Evolutionary conservation across 176 grass and related monocot genomes (phyloP), one percentile per base, ranked within the genome.

Genomic region (Thinopyrum elongatum): DNA sequence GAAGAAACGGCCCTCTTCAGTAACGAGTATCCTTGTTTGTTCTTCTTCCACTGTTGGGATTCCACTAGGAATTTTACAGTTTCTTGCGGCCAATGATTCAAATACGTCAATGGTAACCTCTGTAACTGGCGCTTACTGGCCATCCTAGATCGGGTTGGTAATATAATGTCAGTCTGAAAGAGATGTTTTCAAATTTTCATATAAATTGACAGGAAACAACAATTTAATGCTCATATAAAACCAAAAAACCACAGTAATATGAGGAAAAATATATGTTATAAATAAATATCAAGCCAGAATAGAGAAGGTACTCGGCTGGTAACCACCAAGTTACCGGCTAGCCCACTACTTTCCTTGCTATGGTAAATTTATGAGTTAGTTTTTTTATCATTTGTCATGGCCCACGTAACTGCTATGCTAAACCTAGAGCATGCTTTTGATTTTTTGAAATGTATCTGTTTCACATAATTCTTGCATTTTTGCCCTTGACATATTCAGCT

Each of bases 1-100:
- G 83, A 87, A 82, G 84, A 88, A 76, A 98, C 96, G 12, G 92
- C 87, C 76, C 93, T 98, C 38, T 98, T 89, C 76, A 68, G 8
- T 63, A 92, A 94, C 0, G 93, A 98, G 96, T 98, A 98, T 89
- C 88, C 91, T 92, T 88, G 72, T 88, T 41, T 42, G 30, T 7
- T 72, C 33, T 77, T 87, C 11, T 60, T 44, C 19, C 34, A 23
- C 35, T 63, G 55, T 28, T 60, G 71, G 12, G 26, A 61, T 74
- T 79, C 44, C 76, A 67, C 44, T 0, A 53, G 72, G 17, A 74
- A 22, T 79, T 47, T 60, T 73, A 86, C 68, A 23, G 27, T 35
- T 47, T 72, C 8, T 69, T 35, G 4, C 68, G 86, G 25, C 14
- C 59, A 62, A 62, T n/a, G 3, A 62, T 62, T 62, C 21, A 26